Conservation (phyloP, 257 asterid genomes). For the Cordia subcordata region DNA sequence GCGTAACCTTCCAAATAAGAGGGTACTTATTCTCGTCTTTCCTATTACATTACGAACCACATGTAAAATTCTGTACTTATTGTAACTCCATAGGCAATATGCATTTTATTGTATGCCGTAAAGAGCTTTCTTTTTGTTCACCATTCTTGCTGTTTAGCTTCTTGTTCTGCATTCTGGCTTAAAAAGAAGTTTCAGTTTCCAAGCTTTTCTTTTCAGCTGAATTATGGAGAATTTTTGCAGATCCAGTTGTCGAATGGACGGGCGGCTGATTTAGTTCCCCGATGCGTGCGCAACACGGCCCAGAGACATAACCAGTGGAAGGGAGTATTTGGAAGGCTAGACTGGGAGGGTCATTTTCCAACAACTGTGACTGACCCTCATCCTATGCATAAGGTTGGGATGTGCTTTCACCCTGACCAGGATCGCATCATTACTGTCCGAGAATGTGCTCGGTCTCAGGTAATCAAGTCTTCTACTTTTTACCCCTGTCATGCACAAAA, state of each 20-base stretch:
- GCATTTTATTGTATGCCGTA: too few species aligned
- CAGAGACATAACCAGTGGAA: constrained; percentile 22
- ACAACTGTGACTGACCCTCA: constrained; percentile 23
- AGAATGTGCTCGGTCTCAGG: constrained; percentile 27
- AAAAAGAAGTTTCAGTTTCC: background rate
- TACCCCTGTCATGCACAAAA: background rate
- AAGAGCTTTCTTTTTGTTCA: too few species aligned
- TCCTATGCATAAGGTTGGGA: constrained; percentile 26
- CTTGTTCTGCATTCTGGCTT: too few species aligned
- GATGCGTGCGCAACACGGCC: constrained; percentile 11
- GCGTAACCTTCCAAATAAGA: constrained; percentile 13
- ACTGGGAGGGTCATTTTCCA: constrained; percentile 24
- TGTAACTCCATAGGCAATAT: too few species aligned
- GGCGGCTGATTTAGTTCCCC: constrained; percentile 14
- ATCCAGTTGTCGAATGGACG: constrained; percentile 13
- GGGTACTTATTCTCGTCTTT: constrained; percentile 11
- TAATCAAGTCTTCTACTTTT: background rate
- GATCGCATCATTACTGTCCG: constrained; percentile 21
- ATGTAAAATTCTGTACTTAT: background rate
- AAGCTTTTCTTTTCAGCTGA: background rate
- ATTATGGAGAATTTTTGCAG: background rate
- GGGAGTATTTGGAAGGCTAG: constrained; percentile 21
- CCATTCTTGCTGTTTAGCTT: too few species aligned
- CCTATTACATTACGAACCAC: background rate
- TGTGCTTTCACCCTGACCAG: constrained; percentile 25